These are phyloP conservation scores for Blastocystis sp. DNA, from an alignment of 352 stramenopile species.

Conservation along the genomic window DNA sequence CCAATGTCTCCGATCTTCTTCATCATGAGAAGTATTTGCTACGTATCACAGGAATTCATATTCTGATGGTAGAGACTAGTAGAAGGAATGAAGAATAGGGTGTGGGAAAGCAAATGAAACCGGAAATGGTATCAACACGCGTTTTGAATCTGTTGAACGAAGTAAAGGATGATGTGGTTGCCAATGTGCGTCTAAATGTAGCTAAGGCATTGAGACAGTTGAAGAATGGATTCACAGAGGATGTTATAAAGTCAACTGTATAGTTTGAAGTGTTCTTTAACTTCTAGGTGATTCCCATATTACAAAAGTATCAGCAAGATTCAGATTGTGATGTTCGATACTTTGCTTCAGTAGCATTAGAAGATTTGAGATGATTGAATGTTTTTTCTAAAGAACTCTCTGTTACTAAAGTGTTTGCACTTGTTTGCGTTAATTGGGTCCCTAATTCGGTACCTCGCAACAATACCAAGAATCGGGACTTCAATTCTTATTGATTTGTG, in stretches of 20 bases:
- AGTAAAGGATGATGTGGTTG: neutral
- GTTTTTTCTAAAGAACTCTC: neutral
- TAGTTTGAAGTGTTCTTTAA: no score
- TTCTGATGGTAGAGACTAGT: neutral
- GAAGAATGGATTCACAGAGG: conserved; percentile 19
- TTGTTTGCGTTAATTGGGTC: no score
- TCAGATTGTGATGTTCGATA: conserved; percentile 32
- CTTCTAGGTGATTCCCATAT: neutral
- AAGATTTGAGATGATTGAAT: neutral
- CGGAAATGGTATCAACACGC: neutral
- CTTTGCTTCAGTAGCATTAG: neutral
- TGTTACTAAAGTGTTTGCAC: neutral
- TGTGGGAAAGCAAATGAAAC: neutral
- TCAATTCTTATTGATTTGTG: no score
- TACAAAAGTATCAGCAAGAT: conserved; percentile 8
- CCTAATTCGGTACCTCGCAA: no score
- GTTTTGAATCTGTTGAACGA: neutral
- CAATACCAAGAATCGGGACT: no score
- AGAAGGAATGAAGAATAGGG: neutral
- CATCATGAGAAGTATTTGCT: conserved; percentile 61
- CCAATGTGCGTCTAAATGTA: conserved; percentile 31
- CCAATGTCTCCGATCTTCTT: neutral
- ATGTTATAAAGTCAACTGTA: neutral
- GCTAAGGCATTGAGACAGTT: conserved; percentile 11
- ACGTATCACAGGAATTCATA: conserved; percentile 16